Conservation (phyloP, 164 flowering plant genomes). For the Malania oleifera region DNA sequence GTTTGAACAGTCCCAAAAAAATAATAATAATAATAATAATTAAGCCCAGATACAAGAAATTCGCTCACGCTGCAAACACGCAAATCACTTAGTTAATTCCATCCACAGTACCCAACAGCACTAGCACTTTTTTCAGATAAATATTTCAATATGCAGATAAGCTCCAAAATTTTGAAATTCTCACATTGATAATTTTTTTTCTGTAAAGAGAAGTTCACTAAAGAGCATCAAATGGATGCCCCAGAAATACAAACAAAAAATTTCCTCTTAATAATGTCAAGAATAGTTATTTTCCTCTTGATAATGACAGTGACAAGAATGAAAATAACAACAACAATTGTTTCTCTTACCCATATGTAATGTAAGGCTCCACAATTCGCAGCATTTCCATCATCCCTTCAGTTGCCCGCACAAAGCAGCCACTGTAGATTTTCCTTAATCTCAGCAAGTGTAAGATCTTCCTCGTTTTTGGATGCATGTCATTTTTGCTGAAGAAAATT, state of each 20-base stretch:
- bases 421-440: constrained; percentile 42
- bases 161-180: no score
- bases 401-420: constrained; percentile 64
- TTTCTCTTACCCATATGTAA: constrained; percentile 73
- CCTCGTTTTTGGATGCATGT: constrained; percentile 59
- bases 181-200: no score
- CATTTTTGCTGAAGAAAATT: constrained; percentile 45
- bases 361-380: constrained; percentile 66
- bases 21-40: not conserved
- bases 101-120: not conserved
- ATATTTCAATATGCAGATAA: no score
- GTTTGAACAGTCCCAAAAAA: not conserved
- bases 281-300: no score
- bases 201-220: no score
- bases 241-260: not conserved
- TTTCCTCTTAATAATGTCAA: no score
- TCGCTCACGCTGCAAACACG: not conserved
- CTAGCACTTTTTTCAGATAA: not conserved
- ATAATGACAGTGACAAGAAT: not conserved
- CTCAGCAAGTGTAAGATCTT: constrained; percentile 49
- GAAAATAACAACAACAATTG: not conserved
- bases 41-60: not conserved
- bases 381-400: constrained; percentile 49
- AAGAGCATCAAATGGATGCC: no score
- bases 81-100: not conserved